These are phyloP conservation scores for Tulasnella sp. DNA, from an alignment of 768 basidiomycete species.

Conservation along the genomic window DNA sequence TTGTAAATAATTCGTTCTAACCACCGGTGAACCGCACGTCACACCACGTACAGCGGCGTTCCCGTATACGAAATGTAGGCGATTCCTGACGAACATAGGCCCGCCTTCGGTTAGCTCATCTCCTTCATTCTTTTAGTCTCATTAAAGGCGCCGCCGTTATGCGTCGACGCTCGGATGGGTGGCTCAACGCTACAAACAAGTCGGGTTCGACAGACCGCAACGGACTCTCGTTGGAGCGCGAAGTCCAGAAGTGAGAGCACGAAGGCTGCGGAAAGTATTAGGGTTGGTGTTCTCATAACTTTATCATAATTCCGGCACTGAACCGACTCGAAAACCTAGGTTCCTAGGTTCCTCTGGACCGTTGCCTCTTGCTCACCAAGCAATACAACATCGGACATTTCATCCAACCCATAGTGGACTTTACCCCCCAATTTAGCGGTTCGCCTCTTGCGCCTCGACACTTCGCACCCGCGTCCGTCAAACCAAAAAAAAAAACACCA, in stretches of 20 bases:
- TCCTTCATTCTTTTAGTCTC: conserved; percentile 60
- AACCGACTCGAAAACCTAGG: conserved; percentile 57
- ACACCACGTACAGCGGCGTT: conserved; percentile 50
- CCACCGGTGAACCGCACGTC: conserved; percentile 38
- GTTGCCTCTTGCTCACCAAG: conserved; percentile 80
- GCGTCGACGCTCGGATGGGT: conserved; percentile 93
- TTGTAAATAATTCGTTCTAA: no score
- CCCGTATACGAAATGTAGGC: conserved; percentile 91
- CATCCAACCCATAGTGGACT: conserved; percentile 94
- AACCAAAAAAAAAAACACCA: conserved; percentile 43
- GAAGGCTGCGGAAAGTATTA: conserved; percentile 99
- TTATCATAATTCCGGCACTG: background rate
- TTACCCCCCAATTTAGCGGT: conserved; percentile 77
- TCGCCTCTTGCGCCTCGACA: conserved; percentile 98
- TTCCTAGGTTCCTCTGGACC: conserved; percentile 63
- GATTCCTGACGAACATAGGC: conserved; percentile 32
- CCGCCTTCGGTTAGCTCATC: conserved; percentile 46
- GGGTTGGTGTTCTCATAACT: conserved; percentile 56
- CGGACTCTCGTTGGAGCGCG: conserved; percentile 92
- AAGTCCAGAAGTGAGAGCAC: conserved; percentile 98
- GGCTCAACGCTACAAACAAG: conserved; percentile 99
- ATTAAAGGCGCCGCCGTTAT: conserved; percentile 96
- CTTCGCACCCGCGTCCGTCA: conserved; percentile 68
- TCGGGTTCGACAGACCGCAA: conserved; percentile 98
- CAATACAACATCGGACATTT: conserved; percentile 91